Percentiles rank a stretch among this genome's conserved stretches.
Evolutionary conservation across 2,329 filamentous ascomycete species (phyloP).

Genomic region (Colletotrichum scovillei): DNA sequence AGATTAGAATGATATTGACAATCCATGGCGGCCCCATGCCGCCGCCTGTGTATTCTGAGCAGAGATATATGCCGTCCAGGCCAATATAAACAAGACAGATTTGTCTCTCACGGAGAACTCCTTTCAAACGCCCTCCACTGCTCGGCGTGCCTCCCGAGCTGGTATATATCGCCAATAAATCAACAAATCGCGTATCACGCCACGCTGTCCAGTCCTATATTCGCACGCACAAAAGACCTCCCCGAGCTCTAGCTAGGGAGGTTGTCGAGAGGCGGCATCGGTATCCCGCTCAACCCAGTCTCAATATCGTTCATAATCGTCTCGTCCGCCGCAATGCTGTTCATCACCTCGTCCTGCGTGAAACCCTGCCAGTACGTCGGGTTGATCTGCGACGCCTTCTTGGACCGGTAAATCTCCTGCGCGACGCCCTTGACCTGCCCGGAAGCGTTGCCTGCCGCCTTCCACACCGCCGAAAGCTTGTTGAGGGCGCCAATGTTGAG

Average conservation of each 20-base stretch:
- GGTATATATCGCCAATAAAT: conserved; percentile 10
- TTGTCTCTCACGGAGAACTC: neutral
- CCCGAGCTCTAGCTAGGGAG: neutral
- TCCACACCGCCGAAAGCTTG: conserved; percentile 77
- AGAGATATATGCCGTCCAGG: neutral
- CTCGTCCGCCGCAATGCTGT: conserved; percentile 66
- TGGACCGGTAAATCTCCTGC: conserved; percentile 75
- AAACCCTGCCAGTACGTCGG: conserved; percentile 67
- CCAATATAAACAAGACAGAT: neutral
- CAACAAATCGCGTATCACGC: neutral
- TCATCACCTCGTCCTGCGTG: conserved; percentile 66
- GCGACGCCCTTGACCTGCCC: conserved; percentile 82
- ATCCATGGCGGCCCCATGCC: neutral
- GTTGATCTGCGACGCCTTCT: conserved; percentile 65
- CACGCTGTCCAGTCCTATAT: neutral
- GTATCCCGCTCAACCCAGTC: conserved; percentile 32
- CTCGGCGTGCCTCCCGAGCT: neutral
- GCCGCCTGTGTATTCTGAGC: neutral
- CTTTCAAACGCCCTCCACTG: neutral
- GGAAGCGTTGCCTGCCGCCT: conserved; percentile 75
- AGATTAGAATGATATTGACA: neutral
- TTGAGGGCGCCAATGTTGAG: conserved; percentile 83
- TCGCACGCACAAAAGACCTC: neutral
- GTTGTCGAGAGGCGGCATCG: conserved; percentile 16
- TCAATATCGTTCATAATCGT: conserved; percentile 70